These are phyloP conservation scores for Boletales sp. DNA, from an alignment of 768 basidiomycete species.

Conservation along the genomic window DNA sequence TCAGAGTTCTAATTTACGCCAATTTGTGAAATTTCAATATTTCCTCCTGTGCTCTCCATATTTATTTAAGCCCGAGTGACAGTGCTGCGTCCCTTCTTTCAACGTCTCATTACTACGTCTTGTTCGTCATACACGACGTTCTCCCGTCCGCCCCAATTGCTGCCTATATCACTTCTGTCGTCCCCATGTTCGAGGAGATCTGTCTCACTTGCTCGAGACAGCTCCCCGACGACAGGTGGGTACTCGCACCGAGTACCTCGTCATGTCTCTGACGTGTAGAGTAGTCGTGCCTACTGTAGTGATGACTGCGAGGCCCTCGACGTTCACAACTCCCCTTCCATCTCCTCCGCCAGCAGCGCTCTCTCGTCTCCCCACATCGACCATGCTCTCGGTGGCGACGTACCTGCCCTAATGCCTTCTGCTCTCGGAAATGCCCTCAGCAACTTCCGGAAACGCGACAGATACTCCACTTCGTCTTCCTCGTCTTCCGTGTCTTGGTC, in stretches of 20 bases:
- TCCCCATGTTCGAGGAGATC: conserved; percentile 73
- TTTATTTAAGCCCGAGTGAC: conserved; percentile 32
- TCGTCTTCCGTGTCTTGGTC: conserved; percentile 69
- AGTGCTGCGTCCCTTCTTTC: conserved; percentile 16
- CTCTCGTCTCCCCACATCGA: conserved; percentile 64
- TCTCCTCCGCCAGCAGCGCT: conserved; percentile 62
- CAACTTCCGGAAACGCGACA: conserved; percentile 42
- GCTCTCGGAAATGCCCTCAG: conserved; percentile 53
- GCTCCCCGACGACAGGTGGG: conserved; percentile 60
- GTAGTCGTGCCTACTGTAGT: conserved; percentile 69
- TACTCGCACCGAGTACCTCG: conserved; percentile 15
- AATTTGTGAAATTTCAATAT: conserved; percentile 34
- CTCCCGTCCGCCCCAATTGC: background rate
- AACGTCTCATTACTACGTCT: conserved; percentile 13
- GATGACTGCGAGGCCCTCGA: conserved; percentile 63
- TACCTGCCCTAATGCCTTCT: conserved; percentile 61
- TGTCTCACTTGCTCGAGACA: conserved; percentile 71
- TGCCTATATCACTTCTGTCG: conserved; percentile 3
- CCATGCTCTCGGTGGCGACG: conserved; percentile 52
- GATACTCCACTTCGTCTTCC: conserved; percentile 58
- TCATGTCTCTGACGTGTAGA: conserved; percentile 15
- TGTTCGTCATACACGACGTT: conserved; percentile 7
- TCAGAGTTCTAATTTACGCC: conserved; percentile 19
- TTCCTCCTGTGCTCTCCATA: conserved; percentile 36
- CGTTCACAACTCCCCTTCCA: conserved; percentile 56